These are phyloP conservation scores for Erythrobasidium yunnanense DNA, from an alignment of 768 basidiomycete genomes.

Conservation along the genomic window DNA sequence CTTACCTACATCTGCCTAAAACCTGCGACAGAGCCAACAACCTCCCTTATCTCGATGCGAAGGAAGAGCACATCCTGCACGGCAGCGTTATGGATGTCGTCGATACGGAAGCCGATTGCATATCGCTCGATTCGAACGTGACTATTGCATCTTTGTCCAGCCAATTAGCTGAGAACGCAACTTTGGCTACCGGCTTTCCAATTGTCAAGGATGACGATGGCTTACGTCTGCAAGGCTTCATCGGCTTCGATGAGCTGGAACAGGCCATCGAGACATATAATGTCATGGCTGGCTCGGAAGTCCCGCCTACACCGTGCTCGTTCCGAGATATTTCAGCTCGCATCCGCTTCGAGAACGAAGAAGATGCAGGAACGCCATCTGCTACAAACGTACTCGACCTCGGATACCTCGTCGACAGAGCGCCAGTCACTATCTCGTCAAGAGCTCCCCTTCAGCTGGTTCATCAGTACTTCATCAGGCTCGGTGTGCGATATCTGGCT, in stretches of 20 bases:
- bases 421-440: slow-evolving; percentile 70
- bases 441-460: slow-evolving; percentile 83
- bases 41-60: slow-evolving; percentile 83
- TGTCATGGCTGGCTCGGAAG: slow-evolving; percentile 46
- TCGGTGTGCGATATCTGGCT: slow-evolving; percentile 81
- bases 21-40: slow-evolving; percentile 53
- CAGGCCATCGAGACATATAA: slow-evolving; percentile 55
- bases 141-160: slow-evolving; percentile 64
- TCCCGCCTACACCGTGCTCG: slow-evolving; percentile 3
- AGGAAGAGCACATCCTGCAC: slow-evolving; percentile 56
- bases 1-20: not conserved
- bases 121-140: too few species aligned
- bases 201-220: slow-evolving; percentile 53
- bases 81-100: slow-evolving; percentile 16
- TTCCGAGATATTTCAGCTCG: slow-evolving; percentile 1
- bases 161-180: slow-evolving; percentile 56
- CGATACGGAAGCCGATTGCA: slow-evolving; percentile 51
- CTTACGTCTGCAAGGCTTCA: slow-evolving; percentile 70
- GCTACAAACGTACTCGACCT: slow-evolving; percentile 21
- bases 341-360: not conserved
- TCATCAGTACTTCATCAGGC: slow-evolving; percentile 85
- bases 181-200: slow-evolving; percentile 65
- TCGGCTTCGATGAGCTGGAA: slow-evolving; percentile 84
- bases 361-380: not conserved
- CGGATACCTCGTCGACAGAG: slow-evolving; percentile 60